phyloP scores from a whole-genome alignment of 1,139 yeast species.

The Kazachstania sp. region DNA sequence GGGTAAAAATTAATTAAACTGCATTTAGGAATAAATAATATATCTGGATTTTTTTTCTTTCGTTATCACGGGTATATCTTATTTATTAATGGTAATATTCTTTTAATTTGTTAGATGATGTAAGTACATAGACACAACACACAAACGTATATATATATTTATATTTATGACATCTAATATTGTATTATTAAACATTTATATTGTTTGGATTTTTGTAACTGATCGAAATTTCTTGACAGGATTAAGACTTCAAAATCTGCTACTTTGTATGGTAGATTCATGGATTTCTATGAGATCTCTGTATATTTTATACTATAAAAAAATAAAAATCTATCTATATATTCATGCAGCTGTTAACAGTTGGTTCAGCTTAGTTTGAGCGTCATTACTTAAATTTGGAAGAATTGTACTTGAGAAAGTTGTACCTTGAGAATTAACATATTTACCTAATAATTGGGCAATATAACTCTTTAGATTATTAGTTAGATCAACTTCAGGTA shows the following conservation, averaged over 20 bases:
- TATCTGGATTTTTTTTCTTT: no score
- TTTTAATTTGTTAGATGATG: background rate
- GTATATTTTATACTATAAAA: background rate
- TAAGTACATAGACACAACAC: no score
- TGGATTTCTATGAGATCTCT: background rate
- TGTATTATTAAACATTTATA: background rate
- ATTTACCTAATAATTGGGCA: conserved; percentile 29
- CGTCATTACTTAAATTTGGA: conserved; percentile 34
- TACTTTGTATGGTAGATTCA: no score
- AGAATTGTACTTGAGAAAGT: conserved; percentile 27
- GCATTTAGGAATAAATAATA: no score
- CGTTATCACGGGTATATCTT: background rate
- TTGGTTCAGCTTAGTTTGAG: conserved; percentile 31
- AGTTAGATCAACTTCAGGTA: conserved; percentile 39
- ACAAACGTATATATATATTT: background rate
- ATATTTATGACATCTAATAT: background rate
- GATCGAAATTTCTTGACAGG: no score
- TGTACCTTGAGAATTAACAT: conserved; percentile 23
- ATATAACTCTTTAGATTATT: conserved; percentile 34
- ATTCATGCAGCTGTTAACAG: conserved; percentile 12
- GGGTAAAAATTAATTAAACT: background rate
- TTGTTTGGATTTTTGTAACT: no score
- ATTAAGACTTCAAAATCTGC: no score
- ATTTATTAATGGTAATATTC: background rate
- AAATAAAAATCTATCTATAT: background rate